Percentiles rank a stretch among this genome's conserved stretches.
phyloP scores from a whole-genome alignment of 805 yeast genomes.

The Schwanniomyces yamadae region DNA sequence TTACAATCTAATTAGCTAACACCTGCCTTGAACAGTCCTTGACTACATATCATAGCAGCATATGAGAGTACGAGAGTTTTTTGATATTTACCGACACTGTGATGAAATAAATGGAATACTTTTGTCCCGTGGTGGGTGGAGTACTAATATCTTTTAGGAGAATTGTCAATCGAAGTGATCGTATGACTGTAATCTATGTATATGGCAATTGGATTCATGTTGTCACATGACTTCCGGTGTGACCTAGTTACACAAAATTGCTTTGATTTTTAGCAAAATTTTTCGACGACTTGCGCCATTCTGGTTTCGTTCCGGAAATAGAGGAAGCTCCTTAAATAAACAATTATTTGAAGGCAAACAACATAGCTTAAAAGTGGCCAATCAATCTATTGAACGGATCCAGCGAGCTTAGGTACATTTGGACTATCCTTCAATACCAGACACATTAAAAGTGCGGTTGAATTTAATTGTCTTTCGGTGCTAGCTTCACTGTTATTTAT shows the following conservation, averaged over 20 bases:
- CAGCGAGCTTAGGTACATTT: conserved; percentile 1
- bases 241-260: neutral
- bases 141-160: no score
- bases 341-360: conserved; percentile 1
- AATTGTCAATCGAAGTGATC: no score
- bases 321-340: conserved; percentile 1
- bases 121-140: no score
- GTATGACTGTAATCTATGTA: no score
- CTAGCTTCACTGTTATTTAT: conserved; percentile 1
- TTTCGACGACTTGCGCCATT: conserved; percentile 4
- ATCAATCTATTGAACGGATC: conserved; percentile 12
- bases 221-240: neutral
- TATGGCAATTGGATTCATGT: no score
- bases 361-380: conserved; percentile 7
- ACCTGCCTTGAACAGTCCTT: no score
- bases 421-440: conserved; percentile 2
- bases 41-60: no score
- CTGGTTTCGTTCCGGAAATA: conserved; percentile 2
- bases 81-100: no score
- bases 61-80: no score
- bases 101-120: no score
- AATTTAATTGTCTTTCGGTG: conserved; percentile 4
- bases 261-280: neutral
- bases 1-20: no score
- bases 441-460: conserved; percentile 6